Evolutionary conservation across 2,329 filamentous ascomycete species (phyloP).

Genomic region (Chrysosphaeria jannelii): DNA sequence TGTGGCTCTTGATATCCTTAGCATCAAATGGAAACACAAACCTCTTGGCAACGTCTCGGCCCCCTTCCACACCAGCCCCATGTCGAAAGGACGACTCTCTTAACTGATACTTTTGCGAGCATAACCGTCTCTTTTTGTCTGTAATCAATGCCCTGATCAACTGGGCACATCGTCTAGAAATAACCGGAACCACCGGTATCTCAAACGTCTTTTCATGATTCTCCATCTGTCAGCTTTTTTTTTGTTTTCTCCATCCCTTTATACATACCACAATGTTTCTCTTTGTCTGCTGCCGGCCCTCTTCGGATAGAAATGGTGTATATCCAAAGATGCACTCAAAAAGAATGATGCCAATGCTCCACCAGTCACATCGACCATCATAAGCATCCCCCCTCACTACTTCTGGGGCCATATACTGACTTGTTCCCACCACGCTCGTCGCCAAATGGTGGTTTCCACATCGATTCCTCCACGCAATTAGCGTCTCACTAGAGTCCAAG

Average conservation of each 20-base stretch:
- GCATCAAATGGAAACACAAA: slow-evolving; percentile 65
- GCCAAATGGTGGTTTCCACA: slow-evolving; percentile 42
- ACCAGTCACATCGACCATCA: slow-evolving; percentile 87
- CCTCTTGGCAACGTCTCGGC: slow-evolving; percentile 8
- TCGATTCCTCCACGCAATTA: slow-evolving; percentile 40
- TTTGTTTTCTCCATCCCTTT: too few relatives aligned
- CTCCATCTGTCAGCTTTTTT: slow-evolving; percentile 11
- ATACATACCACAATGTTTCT: slow-evolving; percentile 41
- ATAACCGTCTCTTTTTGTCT: slow-evolving; percentile 47
- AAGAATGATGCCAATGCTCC: slow-evolving; percentile 81
- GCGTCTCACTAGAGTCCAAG: slow-evolving; percentile 12
- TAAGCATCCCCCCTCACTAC: slow-evolving; percentile 58
- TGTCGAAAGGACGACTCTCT: slow-evolving; percentile 21
- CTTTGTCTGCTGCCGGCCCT: slow-evolving; percentile 54
- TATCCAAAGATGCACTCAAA: slow-evolving; percentile 85
- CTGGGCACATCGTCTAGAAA: slow-evolving; percentile 45
- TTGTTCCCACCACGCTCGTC: slow-evolving; percentile 72
- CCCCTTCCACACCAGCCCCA: neutral
- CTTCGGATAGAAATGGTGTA: slow-evolving; percentile 65
- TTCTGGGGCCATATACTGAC: slow-evolving; percentile 95
- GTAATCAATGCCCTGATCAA: slow-evolving; percentile 43
- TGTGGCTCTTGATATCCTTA: slow-evolving; percentile 65
- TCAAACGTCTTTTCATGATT: slow-evolving; percentile 37
- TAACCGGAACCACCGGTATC: slow-evolving; percentile 35
- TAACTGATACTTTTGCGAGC: slow-evolving; percentile 39